Evolutionary conservation across 495 filamentous ascomycete species (phyloP), one percentile per base, ranked within the genome.

Genomic region (Hypoxylon trugodes): DNA sequence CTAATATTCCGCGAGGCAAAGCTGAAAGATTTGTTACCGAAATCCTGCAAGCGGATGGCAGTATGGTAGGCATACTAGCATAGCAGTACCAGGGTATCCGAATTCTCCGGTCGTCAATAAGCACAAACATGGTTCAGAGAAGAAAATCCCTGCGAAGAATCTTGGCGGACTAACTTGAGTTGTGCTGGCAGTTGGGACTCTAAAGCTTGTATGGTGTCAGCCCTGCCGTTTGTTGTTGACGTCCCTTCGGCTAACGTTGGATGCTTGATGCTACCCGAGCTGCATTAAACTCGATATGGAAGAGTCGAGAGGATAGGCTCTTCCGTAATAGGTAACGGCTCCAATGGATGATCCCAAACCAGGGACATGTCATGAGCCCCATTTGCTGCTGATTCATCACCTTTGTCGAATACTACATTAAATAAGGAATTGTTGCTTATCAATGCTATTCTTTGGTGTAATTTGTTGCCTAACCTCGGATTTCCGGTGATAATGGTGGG

Each of bases 171-270:
- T 48, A 55, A 42, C 25, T 40, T 26, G 13, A 22, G 1, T 49
- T n/a, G 22, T 32, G 24, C 28, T 5, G 37, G 13, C n/a, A 24
- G 41, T 12, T 19, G 9, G 12, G 18, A 25, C 15, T 3, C 7
- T 28, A 30, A 25, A 22, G 42, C 58, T 56, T 37, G 24, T 61
- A 40, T 47, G 42, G 28, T 48, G 42, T 55, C 61, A 65, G 54
- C 61, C 61, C 61, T 65, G 55, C 16, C 36, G 40, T 53, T 43
- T 65, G 55, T 25, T 30, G 40, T 53, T 43, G 32, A 37, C 61
- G 28, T 48, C n/a, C n/a, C 43, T 28, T 48, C 54, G 48, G 42
- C 48, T 7, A 13, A 10, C 10, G 28, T 30, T 5, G 10, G 28
- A 30, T 4, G 5, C 28, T 30, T 5, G 10, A 4, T 30, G 26